Conservation (phyloP, 164 flowering plant genomes). For the Malania oleifera region DNA sequence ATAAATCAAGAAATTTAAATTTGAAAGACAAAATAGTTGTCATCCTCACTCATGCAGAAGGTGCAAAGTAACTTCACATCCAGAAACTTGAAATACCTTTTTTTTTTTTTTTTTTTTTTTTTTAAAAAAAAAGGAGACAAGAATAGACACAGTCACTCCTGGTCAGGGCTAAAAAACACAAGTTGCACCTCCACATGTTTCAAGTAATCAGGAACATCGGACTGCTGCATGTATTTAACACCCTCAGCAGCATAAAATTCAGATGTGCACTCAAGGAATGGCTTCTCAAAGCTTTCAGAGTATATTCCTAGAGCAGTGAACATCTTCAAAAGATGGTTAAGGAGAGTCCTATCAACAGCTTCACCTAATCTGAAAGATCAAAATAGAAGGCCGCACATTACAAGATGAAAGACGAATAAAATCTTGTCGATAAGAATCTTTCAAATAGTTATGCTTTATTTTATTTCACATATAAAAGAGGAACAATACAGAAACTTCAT, state of each 20-base stretch:
- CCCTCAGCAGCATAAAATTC: conserved; percentile 99
- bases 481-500: background rate
- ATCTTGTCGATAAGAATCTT: background rate
- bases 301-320: conserved; percentile 93
- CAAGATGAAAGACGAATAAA: conserved; percentile 4
- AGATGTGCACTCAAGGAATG: conserved; percentile 87
- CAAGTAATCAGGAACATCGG: conserved; percentile 95
- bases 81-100: background rate
- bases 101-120: no score
- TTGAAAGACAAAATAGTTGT: background rate
- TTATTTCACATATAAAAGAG: background rate
- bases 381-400: conserved; percentile 4
- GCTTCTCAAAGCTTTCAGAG: conserved; percentile 92
- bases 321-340: conserved; percentile 97
- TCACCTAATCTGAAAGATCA: conserved; percentile 75
- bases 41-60: background rate
- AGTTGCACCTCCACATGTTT: conserved; percentile 90
- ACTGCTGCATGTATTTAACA: conserved; percentile 89
- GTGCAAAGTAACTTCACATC: background rate
- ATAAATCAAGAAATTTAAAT: background rate
- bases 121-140: background rate
- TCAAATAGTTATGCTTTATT: no score
- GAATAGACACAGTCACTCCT: background rate
- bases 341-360: conserved; percentile 83
- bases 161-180: background rate